Evolutionary conservation across 2,329 filamentous ascomycete species (phyloP), one percentile per base, ranked within the genome.

Genomic region (Anisogramma anomala): DNA sequence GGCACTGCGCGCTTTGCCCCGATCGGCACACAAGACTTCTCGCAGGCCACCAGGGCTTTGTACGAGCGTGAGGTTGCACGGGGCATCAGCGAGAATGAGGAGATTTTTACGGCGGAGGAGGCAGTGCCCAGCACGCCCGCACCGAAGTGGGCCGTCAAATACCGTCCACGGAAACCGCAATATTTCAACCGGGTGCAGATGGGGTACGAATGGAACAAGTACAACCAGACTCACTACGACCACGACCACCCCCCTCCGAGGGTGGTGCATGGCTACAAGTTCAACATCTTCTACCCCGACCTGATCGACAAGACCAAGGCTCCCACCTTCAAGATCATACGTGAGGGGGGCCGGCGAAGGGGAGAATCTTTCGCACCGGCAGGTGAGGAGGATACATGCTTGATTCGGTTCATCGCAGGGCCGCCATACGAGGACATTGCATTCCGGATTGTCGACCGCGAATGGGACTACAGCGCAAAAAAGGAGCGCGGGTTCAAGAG

Each of bases 151-250:
- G 79, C 82, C 5, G 77, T 79, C 56, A 87, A 89, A 61, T 83
- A 94, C 60, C 77, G 82, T 28, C 87, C 89, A 6, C 77, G 91
- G 48, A 98, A 96, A 63, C 91, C 91, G 10, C 78, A 83, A 46
- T 96, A 95, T 64, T 98, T 98, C 72, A 96, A 96, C 58, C 82
- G 91, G 30, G 88, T 96, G 34, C 88, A 94, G 61, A 95, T 95
- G 84, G 91, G 91, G 39, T 98, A 96, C 61, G 91, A 98, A 61
- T 98, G 91, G 91, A 98, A 98, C 69, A 98, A 98, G 63, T 98
- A 98, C 72, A 98, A 98, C 57, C 91, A 98, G 64, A 98, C 91
- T 10, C 91, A 98, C 63, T 98, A 98, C 65, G 91, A 96, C 60
- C 86, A 95, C 60, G 89, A 96, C 58, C 95, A 96, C 55, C 91